Evolutionary conservation across 192 early-diverging fungal genomes (phyloP), one percentile per base, ranked within the genome.

Genomic region (Coemansia sp.): DNA sequence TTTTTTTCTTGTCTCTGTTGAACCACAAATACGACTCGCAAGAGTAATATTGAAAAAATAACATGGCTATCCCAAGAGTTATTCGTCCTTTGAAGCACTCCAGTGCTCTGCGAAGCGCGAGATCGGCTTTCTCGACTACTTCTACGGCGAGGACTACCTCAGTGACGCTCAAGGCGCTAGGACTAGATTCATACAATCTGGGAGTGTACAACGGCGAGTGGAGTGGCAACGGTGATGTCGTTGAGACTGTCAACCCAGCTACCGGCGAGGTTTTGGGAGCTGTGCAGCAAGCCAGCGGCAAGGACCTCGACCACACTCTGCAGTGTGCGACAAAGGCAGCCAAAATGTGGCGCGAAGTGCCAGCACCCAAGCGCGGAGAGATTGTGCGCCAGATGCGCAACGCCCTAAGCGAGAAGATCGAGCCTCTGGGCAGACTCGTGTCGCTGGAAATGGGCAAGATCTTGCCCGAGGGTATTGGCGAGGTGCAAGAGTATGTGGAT

Each of bases 401-500:
- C 58, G 90, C 90, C 32, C 86, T 98, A 33, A 83, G 86, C 57
- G 85, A 79, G 14, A 88, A 94, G 65, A 88, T 90, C 61, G 81
- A 92, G 58, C 88, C 89, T 16, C 86, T 98, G 43, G 96, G 94
- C n/a, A 86, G 84, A 23, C 85, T 98, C 19, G 93, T 98, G 10
- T 82, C 94, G 13, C 77, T 97, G 47, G 96, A 98, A 82, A 94
- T 98, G 89, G 96, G 96, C 71, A 98, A 98, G 85, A 96, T 98
- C 66, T 64, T 91, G 62, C 87, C 94, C 14, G 96, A 98, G 77
- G 96, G 95, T 30, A 82, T 94, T 23, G 95, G 96, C 42, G 96
- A 98, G 70, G 89, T 98, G 37, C 96, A 98, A 72, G 96, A 98
- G 83, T 98, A 96, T 85, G 90, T 98, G 68, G 96, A 98, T 76